Conservation (phyloP, 1,284 basidiomycete species). For the Phellopilus nigrolimitatus region DNA sequence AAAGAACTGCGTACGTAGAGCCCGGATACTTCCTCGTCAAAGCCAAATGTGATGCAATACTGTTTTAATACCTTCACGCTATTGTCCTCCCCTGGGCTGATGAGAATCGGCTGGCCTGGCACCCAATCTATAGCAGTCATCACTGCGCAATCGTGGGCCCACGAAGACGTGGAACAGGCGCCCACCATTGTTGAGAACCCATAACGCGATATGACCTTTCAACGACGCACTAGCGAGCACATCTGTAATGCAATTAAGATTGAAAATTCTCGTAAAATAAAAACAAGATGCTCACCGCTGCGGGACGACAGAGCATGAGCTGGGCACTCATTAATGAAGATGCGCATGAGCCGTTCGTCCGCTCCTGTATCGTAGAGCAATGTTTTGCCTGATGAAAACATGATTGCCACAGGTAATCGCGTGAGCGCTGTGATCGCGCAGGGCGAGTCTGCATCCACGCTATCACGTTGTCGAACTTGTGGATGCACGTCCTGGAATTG, state of each 20-base stretch:
- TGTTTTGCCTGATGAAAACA: slow-evolving; percentile 84
- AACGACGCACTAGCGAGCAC: slow-evolving; percentile 84
- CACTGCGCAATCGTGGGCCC: slow-evolving; percentile 82
- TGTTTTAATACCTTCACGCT: slow-evolving; percentile 95
- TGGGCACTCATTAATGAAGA: slow-evolving; percentile 82
- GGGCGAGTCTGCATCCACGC: slow-evolving; percentile 42
- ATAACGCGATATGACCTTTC: slow-evolving; percentile 81
- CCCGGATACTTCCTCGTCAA: slow-evolving; percentile 48
- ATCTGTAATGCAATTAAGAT: slow-evolving; percentile 40
- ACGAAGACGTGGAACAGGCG: slow-evolving; percentile 76
- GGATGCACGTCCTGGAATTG: slow-evolving; percentile 53
- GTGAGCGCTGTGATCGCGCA: slow-evolving; percentile 70
- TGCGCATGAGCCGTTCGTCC: slow-evolving; percentile 83
- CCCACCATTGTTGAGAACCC: slow-evolving; percentile 84
- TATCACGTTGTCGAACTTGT: slow-evolving; percentile 58
- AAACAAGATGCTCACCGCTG: slow-evolving; percentile 53
- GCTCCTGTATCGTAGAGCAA: slow-evolving; percentile 86
- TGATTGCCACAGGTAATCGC: slow-evolving; percentile 93
- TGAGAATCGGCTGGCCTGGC: slow-evolving; percentile 84
- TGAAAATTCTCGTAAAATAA: neutral
- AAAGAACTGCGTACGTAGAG: slow-evolving; percentile 32
- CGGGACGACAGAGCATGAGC: slow-evolving; percentile 81
- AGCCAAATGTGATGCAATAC: slow-evolving; percentile 46
- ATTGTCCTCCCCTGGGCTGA: slow-evolving; percentile 89
- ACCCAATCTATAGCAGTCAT: slow-evolving; percentile 85